A percentile compares a stretch with the other conserved stretches of the same genome.
Evolutionary conservation across 2,329 filamentous ascomycete species (phyloP).

Genomic region (Nakataea oryzae): DNA sequence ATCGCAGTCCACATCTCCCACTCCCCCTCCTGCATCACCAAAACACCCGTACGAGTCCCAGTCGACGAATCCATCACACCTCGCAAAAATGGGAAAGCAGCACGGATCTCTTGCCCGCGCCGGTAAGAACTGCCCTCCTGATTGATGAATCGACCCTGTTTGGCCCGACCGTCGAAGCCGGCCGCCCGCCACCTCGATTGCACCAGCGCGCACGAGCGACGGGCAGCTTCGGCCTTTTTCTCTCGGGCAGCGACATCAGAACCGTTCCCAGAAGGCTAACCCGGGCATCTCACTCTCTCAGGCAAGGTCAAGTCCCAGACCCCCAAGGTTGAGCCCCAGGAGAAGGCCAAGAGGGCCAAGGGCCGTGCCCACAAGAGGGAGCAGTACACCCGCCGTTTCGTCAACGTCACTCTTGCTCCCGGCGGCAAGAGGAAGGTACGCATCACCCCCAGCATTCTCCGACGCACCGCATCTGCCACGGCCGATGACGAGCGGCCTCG

Average conservation of each 20-base stretch:
- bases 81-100: slow-evolving; percentile 5
- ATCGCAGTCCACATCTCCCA: neutral
- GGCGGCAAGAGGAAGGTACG: slow-evolving; percentile 93
- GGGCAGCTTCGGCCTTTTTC: neutral
- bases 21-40: neutral
- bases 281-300: neutral
- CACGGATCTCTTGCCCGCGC: slow-evolving; percentile 5
- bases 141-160: neutral
- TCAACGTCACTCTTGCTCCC: slow-evolving; percentile 87
- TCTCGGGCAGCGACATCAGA: neutral
- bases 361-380: slow-evolving; percentile 96
- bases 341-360: slow-evolving; percentile 97
- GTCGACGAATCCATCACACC: neutral
- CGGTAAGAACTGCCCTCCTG: neutral
- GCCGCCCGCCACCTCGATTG: neutral
- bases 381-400: slow-evolving; percentile 93
- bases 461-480: too few species aligned
- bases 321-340: slow-evolving; percentile 80
- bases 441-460: neutral
- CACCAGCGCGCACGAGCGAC: neutral
- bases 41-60: neutral
- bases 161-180: neutral
- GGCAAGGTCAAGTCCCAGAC: slow-evolving; percentile 96
- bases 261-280: neutral
- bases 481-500: neutral